These are phyloP conservation scores for Boletus bicolor DNA, from an alignment of 768 basidiomycete species.

Conservation along the genomic window DNA sequence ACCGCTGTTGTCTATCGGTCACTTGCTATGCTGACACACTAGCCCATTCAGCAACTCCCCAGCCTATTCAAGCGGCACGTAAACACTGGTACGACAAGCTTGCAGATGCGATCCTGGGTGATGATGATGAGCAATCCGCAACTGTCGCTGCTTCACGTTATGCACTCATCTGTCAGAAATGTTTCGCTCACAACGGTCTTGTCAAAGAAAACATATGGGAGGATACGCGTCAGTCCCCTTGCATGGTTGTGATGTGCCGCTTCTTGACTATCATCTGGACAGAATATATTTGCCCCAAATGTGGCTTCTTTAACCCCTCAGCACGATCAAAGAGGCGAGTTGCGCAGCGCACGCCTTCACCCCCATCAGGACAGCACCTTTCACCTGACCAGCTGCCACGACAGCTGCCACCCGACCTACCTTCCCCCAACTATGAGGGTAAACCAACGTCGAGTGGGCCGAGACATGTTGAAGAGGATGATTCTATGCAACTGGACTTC, in stretches of 20 bases:
- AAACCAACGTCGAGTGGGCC: not conserved
- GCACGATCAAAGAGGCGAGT: constrained; percentile 32
- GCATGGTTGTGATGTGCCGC: not conserved
- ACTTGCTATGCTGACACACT: constrained; percentile 8
- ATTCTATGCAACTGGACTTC: constrained; percentile 8
- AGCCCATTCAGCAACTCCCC: constrained; percentile 33
- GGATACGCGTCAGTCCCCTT: constrained; percentile 64
- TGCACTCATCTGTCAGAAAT: constrained; percentile 85
- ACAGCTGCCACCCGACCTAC: not conserved
- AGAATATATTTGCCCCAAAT: constrained; percentile 89
- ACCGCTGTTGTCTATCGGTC: not conserved
- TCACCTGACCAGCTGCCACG: constrained; percentile 10
- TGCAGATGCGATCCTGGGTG: constrained; percentile 83
- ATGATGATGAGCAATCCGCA: constrained; percentile 52
- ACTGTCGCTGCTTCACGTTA: constrained; percentile 50
- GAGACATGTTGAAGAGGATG: constrained; percentile 1
- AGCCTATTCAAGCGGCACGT: constrained; percentile 47
- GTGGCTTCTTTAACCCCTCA: constrained; percentile 74
- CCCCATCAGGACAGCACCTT: constrained; percentile 14
- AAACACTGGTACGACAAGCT: constrained; percentile 87
- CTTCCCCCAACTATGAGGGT: not conserved
- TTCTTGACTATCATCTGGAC: constrained; percentile 3
- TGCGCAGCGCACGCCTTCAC: constrained; percentile 28
- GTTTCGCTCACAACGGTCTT: constrained; percentile 86
- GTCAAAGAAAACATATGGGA: constrained; percentile 81